Evolutionary conservation across 139 green algal species (phyloP), one percentile per base, ranked within the genome.

Genomic region (Gonium pectorale): DNA sequence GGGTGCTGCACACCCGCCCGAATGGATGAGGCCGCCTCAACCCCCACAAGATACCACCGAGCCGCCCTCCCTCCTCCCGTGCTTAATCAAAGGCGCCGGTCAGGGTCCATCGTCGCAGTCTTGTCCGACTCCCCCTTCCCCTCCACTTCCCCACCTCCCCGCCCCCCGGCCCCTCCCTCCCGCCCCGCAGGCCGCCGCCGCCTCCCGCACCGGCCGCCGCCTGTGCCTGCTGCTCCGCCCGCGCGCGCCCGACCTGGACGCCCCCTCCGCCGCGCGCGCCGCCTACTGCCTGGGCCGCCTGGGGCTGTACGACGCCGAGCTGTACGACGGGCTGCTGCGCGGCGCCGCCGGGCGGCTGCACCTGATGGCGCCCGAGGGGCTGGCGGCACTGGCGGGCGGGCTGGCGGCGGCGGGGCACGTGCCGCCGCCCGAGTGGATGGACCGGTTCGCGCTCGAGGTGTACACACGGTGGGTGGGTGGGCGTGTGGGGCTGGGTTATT

Each of bases 381-480:
- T 85, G 63, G 44, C 78, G 11, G 78, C 78, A 24, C 46, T 85
- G 46, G 7, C 67, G n/a, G 11, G 44, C 7, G 78, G 78, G 33
- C 33, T 85, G 22, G 63, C 44, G 4, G 44, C 63, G 44, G 19
- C 52, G 33, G 63, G 60, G 0, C 60, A 85, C 62, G 4, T 9
- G 11, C 78, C 78, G 4, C 46, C 78, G 2, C 27, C 67, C 15
- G 33, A 3, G 1, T 85, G 78, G 78, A 35, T 75, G 63, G 44
- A 77, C n/a, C 51, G 44, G 22, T 75, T 77, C 63, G 31, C 27
- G 9, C 35, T 85, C 17, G 78, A 85, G 40, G 62, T 54, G 24
- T 85, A 85, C 63, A 66, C 63, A 3, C 51, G 63, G 78, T 85
- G 52, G 41, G 26, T 40, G 5, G 67, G 37, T n/a, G n/a, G n/a